phyloP scores from a whole-genome alignment of 108 stramenopile genomes.

The Schizochytrium sp. region DNA sequence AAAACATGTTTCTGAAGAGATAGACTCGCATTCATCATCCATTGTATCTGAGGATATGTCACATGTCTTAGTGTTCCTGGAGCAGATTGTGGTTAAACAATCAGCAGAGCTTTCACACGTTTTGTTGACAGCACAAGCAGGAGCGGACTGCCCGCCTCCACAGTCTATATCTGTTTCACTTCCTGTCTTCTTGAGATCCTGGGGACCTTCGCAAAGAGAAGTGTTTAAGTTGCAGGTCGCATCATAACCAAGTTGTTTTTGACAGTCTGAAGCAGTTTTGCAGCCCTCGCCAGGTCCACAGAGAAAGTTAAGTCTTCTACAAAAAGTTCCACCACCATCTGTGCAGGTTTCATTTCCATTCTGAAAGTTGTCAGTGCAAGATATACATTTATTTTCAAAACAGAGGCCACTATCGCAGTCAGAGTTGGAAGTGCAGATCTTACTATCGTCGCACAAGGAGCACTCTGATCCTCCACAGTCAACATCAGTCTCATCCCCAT shows the following conservation, averaged over 20 bases:
- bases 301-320: neutral
- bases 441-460: neutral
- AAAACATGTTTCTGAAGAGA: no score
- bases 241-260: neutral
- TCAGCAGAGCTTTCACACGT: neutral
- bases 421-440: neutral
- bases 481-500: slow-evolving; percentile 39
- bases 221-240: neutral
- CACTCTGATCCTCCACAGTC: slow-evolving; percentile 30
- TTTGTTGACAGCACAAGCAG: neutral
- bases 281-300: slow-evolving; percentile 1
- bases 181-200: neutral
- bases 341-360: slow-evolving; percentile 33
- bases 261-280: slow-evolving; percentile 40
- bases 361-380: neutral
- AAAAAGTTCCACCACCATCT: slow-evolving; percentile 19
- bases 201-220: neutral
- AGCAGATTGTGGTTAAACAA: neutral
- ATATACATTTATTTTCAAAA: neutral
- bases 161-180: slow-evolving; percentile 45
- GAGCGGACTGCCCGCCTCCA: slow-evolving; percentile 1
- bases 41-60: neutral
- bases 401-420: slow-evolving; percentile 5
- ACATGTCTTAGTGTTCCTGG: neutral
- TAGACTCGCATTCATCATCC: neutral